Evolutionary conservation across 306 rosid genomes (phyloP).

Genomic region (Corylus americana): DNA sequence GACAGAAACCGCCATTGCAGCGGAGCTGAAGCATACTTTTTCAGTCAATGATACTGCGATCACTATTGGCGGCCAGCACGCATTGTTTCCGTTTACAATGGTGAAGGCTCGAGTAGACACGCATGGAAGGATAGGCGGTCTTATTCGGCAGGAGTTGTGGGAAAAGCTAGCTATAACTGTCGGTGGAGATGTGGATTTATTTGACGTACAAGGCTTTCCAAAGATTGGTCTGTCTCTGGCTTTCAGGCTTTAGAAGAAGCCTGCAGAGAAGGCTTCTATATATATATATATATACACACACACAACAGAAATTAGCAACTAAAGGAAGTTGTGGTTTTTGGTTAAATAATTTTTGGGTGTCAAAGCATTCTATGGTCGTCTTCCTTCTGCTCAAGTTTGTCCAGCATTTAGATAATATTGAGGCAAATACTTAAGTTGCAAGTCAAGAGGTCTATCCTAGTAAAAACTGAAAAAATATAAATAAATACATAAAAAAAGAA

Average conservation of each 20-base stretch:
- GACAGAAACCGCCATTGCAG: constrained; percentile 59
- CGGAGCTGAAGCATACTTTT: constrained; percentile 58
- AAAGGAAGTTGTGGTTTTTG: no score
- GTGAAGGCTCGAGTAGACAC: constrained; percentile 55
- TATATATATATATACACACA: not conserved
- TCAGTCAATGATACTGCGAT: constrained; percentile 40
- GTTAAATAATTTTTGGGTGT: no score
- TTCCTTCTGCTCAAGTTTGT: not conserved
- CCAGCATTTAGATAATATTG: constrained; percentile 1
- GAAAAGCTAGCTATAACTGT: constrained; percentile 44
- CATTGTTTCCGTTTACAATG: constrained; percentile 45
- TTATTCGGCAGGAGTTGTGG: constrained; percentile 59
- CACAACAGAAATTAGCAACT: not conserved
- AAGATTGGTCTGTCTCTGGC: constrained; percentile 62
- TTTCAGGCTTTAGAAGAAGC: constrained; percentile 38
- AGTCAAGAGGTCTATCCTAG: not conserved
- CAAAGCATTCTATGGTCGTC: not conserved
- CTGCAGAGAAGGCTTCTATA: not conserved
- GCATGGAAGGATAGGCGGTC: constrained; percentile 48
- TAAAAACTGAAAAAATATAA: not conserved
- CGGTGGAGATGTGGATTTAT: constrained; percentile 62
- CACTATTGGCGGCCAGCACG: constrained; percentile 62
- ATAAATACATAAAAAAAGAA: not conserved
- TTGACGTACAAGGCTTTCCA: constrained; percentile 28
- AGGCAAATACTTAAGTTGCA: not conserved